Base-by-base conservation (phyloP, 1,139 yeast genomes). In the Blastobotrys apis region DNA sequence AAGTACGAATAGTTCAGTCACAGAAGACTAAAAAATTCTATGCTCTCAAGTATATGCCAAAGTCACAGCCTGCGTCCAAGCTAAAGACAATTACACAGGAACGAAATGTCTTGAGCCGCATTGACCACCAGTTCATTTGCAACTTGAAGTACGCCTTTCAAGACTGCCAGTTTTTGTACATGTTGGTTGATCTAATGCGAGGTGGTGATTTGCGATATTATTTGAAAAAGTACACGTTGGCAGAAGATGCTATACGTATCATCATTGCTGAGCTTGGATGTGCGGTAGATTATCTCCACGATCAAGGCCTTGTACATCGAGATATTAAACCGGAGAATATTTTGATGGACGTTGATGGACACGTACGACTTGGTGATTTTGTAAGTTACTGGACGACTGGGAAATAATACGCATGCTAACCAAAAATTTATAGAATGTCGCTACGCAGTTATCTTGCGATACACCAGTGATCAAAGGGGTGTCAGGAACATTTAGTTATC, bases 181-280 rank as follows among this genome's bases (percentile, higher is more conserved):
- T 87, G 45, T 74, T 85, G 10, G 66, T 87, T 47, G 94, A 87
- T 55, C 84, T 83, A 57, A 75, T 85, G 48, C 84, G 83, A 33
- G 95, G 95, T n/a, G 97, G 97, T 6, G 96, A 87, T 60, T 64
- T 87, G 33, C 83, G 90, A 56, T 84, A 77, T 56, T 94, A 87
- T 65, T 69, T 87, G 51, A 75, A 77, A 47, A 68, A 68, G 27
- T 72, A 70, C 29, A 70, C 75, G 5, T 57, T 76, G 25, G 67
- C 67, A 21, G 96, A 87, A 57, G 73, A 74, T 34, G 77, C 81
- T 34, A 75, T 84, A 26, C 68, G 80, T 46, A 77, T 80, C 57
- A 80, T 82, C 63, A 77, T 79, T 49, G 83, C 86, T 19, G 88
- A 81, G 61, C 70, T 81, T 47, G 71, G 81, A 39, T 74, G 83